Percentiles rank a stretch among this genome's conserved stretches.
Evolutionary conservation across 2,329 filamentous ascomycete species (phyloP).

Genomic region (Ceratocystis harringtonii): DNA sequence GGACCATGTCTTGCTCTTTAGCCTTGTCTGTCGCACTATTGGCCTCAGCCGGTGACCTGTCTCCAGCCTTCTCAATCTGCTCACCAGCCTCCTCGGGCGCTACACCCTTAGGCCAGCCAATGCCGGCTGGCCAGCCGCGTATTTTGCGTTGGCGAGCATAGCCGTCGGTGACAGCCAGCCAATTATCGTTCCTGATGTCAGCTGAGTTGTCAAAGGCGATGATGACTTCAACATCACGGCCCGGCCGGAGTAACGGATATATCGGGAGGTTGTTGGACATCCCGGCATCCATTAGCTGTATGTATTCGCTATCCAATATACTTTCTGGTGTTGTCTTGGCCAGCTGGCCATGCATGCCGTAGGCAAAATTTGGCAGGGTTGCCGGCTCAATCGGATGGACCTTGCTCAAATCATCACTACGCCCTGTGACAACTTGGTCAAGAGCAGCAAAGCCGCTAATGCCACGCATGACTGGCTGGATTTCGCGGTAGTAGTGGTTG

Average conservation of each 20-base stretch:
- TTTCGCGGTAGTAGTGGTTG: conserved; percentile 89
- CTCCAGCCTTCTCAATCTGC: conserved; percentile 43
- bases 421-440: conserved; percentile 68
- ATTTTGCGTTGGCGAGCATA: conserved; percentile 82
- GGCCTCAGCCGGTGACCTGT: conserved; percentile 50
- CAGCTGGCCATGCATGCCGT: conserved; percentile 63
- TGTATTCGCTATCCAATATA: conserved; percentile 54
- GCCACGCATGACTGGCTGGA: conserved; percentile 64
- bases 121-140: conserved; percentile 85
- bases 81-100: conserved; percentile 20
- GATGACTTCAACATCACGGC: conserved; percentile 74
- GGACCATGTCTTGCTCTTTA: conserved; percentile 21
- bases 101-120: conserved; percentile 66
- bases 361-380: conserved; percentile 74
- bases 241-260: conserved; percentile 80
- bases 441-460: conserved; percentile 61
- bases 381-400: conserved; percentile 92
- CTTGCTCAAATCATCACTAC: conserved; percentile 72
- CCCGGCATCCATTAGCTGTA: conserved; percentile 87
- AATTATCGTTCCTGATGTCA: conserved; percentile 87
- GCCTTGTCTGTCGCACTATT: conserved; percentile 48
- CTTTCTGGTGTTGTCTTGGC: conserved; percentile 64
- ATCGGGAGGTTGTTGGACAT: conserved; percentile 98
- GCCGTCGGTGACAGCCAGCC: conserved; percentile 85
- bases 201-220: conserved; percentile 90